Evolutionary conservation across 2,329 filamentous ascomycete species (phyloP).

Genomic region (Aspergillus candidus): DNA sequence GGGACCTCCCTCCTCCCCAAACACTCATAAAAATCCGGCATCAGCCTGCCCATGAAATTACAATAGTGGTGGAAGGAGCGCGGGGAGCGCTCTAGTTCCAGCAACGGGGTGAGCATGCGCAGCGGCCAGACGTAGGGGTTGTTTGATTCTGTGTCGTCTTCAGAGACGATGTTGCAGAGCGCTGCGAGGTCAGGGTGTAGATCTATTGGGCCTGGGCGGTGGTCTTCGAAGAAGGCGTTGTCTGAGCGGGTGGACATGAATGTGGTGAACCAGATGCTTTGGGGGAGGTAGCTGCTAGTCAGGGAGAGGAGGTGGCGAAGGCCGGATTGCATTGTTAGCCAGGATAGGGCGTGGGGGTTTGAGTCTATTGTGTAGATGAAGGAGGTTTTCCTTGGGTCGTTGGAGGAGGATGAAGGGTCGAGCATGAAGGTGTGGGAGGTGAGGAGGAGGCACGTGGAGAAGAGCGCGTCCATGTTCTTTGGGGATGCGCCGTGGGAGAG

Average conservation of each 20-base stretch:
- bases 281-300: slow-evolving; percentile 18
- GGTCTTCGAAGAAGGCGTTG: slow-evolving; percentile 21
- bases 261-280: slow-evolving; percentile 31
- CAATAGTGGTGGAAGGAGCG: slow-evolving; percentile 22
- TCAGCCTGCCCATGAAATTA: slow-evolving; percentile 31
- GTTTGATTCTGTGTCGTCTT: slow-evolving; percentile 21
- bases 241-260: slow-evolving; percentile 25
- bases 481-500: slow-evolving; percentile 19
- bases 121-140: slow-evolving; percentile 36
- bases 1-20: slow-evolving; percentile 26
- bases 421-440: slow-evolving; percentile 30
- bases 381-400: slow-evolving; percentile 21
- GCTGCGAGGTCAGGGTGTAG: slow-evolving; percentile 28
- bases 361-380: slow-evolving; percentile 30
- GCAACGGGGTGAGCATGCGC: slow-evolving; percentile 29
- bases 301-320: slow-evolving; percentile 27
- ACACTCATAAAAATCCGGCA: slow-evolving; percentile 24
- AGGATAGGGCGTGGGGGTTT: slow-evolving; percentile 25
- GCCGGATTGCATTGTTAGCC: slow-evolving; percentile 32
- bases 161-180: slow-evolving; percentile 27
- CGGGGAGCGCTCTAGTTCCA: slow-evolving; percentile 20
- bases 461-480: slow-evolving; percentile 34
- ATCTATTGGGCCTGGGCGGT: slow-evolving; percentile 21
- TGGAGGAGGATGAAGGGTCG: slow-evolving; percentile 18
- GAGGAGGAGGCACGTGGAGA: slow-evolving; percentile 34